Conservation (phyloP, 768 basidiomycete species). For the Tricholoma flavovirens region DNA sequence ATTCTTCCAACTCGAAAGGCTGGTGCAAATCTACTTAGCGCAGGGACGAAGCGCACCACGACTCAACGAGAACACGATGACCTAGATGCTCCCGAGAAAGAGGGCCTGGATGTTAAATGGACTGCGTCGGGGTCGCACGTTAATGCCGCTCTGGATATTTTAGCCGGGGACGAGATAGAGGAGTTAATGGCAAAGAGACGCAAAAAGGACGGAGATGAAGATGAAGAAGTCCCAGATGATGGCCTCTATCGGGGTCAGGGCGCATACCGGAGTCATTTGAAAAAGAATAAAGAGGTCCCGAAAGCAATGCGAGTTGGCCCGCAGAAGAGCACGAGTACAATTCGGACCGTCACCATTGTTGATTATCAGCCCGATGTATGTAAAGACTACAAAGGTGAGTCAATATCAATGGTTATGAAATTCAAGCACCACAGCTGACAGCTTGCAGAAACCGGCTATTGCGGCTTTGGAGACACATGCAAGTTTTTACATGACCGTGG, state of each 20-base stretch:
- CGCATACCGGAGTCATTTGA: constrained; percentile 75
- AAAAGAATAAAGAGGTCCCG: constrained; percentile 77
- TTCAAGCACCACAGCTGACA: constrained; percentile 8
- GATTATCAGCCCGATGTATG: constrained; percentile 99
- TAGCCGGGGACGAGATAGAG: constrained; percentile 79
- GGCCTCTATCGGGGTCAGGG: constrained; percentile 83
- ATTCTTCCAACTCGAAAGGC: constrained; percentile 71
- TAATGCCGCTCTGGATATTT: constrained; percentile 65
- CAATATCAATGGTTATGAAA: neutral
- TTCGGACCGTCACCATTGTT: constrained; percentile 89
- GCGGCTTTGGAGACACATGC: constrained; percentile 98
- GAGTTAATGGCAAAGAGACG: constrained; percentile 68
- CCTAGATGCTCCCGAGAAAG: constrained; percentile 46
- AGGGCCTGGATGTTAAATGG: constrained; percentile 73
- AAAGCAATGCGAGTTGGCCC: constrained; percentile 86
- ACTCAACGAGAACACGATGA: constrained; percentile 53
- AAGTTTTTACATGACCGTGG: constrained; percentile 99
- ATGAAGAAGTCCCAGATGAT: constrained; percentile 66
- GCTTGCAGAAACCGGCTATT: constrained; percentile 88
- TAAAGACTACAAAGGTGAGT: constrained; percentile 97
- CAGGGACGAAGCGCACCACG: constrained; percentile 44
- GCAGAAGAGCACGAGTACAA: constrained; percentile 72
- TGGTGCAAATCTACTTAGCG: constrained; percentile 60
- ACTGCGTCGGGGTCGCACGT: constrained; percentile 71
- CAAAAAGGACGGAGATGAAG: constrained; percentile 49